Conservation (phyloP, 345 rosid species). For the Gossypium herbaceum region DNA sequence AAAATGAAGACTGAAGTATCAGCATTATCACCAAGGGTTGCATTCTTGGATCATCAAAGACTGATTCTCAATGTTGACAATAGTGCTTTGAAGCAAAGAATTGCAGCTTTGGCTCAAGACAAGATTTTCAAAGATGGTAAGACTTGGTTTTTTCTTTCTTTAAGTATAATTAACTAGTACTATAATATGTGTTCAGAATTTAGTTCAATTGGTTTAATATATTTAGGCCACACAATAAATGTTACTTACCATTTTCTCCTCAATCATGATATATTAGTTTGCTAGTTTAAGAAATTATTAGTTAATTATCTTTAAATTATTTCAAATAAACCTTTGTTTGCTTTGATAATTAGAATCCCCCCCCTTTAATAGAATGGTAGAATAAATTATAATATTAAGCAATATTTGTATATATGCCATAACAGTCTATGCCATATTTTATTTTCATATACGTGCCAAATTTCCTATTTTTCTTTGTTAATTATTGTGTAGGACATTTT, state of each 20-base stretch:
- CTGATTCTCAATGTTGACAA: constrained; percentile 63
- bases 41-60: constrained; percentile 64
- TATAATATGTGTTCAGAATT: too few species aligned
- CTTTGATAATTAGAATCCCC: too few species aligned
- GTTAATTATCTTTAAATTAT: too few species aligned
- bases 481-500: too few species aligned
- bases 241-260: too few species aligned
- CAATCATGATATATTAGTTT: too few species aligned
- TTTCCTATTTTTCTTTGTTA: neutral
- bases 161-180: neutral
- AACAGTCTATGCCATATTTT: neutral
- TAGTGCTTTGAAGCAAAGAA: constrained; percentile 67
- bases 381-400: too few species aligned
- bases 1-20: constrained; percentile 59
- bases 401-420: neutral
- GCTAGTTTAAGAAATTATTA: too few species aligned
- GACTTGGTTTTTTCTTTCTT: neutral
- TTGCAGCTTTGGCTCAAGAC: constrained; percentile 83
- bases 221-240: too few species aligned
- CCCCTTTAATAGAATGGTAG: too few species aligned
- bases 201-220: too few species aligned
- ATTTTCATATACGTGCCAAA: neutral
- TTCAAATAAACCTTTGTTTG: too few species aligned
- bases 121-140: constrained; percentile 76
- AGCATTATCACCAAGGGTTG: constrained; percentile 69